phyloP scores from a whole-genome alignment of 305 asterid genomes.

The Lippia alba region DNA sequence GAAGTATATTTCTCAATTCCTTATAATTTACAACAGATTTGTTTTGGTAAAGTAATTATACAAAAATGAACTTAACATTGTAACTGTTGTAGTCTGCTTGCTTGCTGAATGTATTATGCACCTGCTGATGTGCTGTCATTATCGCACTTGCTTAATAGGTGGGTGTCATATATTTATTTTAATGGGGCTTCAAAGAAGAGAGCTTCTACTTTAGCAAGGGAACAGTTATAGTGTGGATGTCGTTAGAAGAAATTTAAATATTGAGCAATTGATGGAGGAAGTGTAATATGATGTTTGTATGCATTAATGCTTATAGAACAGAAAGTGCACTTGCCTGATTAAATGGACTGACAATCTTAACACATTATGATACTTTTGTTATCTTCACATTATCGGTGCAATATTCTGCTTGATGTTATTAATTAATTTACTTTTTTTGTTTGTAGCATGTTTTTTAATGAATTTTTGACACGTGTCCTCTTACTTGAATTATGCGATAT shows the following conservation, averaged over 20 bases:
- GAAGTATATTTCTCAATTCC: slow-evolving; percentile 59
- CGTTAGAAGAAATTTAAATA: background rate
- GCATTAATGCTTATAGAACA: slow-evolving; percentile 8
- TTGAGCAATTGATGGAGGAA: slow-evolving; percentile 3
- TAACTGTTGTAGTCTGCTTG: slow-evolving; percentile 21
- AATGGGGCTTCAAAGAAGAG: too few species aligned
- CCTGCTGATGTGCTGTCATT: slow-evolving; percentile 17
- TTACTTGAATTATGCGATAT: slow-evolving; percentile 9
- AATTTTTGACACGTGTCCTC: slow-evolving; percentile 1
- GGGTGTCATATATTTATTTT: too few species aligned
- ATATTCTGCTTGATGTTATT: too few species aligned
- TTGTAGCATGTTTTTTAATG: background rate
- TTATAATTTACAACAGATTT: background rate
- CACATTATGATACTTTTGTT: background rate
- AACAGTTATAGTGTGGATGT: too few species aligned
- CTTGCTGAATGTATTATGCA: slow-evolving; percentile 1
- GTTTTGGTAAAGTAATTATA: slow-evolving; percentile 13
- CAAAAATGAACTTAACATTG: slow-evolving; percentile 15
- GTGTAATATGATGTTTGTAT: background rate
- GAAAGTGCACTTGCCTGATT: background rate
- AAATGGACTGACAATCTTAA: slow-evolving; percentile 1
- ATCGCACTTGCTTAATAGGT: slow-evolving; percentile 10
- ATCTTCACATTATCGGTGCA: too few species aligned
- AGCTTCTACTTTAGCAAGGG: too few species aligned
- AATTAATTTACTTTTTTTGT: too few species aligned